Conservation (phyloP, 2,329 filamentous ascomycete species). For the Neocatenulostroma microsporum region DNA sequence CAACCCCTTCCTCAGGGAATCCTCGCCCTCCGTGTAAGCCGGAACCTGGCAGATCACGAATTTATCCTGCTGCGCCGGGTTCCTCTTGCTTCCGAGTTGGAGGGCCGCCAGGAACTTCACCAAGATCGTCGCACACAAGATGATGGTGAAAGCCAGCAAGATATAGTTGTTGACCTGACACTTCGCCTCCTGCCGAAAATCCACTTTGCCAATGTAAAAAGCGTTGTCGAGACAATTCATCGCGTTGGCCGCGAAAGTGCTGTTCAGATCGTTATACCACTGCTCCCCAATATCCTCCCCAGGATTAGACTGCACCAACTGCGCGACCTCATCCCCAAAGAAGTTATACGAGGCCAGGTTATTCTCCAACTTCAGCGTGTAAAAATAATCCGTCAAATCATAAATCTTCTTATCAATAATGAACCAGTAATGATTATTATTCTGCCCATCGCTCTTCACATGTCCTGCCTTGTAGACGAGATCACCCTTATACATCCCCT, state of each 20-base stretch:
- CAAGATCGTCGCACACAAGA: slow-evolving; percentile 70
- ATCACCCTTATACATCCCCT: slow-evolving; percentile 78
- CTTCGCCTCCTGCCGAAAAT: slow-evolving; percentile 68
- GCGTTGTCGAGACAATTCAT: slow-evolving; percentile 73
- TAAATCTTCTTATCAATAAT: slow-evolving; percentile 70
- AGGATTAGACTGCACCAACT: slow-evolving; percentile 64
- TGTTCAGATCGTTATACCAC: slow-evolving; percentile 48
- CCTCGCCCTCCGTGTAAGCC: slow-evolving; percentile 96
- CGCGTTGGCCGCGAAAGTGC: slow-evolving; percentile 54
- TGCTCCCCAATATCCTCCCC: slow-evolving; percentile 67
- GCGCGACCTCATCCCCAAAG: slow-evolving; percentile 59
- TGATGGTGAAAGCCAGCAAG: slow-evolving; percentile 74
- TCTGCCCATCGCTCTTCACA: slow-evolving; percentile 58
- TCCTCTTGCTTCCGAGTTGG: slow-evolving; percentile 85
- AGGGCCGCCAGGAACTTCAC: slow-evolving; percentile 89
- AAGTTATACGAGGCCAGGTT: slow-evolving; percentile 57
- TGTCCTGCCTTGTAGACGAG: slow-evolving; percentile 60
- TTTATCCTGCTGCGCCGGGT: slow-evolving; percentile 87
- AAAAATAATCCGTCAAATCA: slow-evolving; percentile 86
- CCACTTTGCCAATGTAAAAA: slow-evolving; percentile 74
- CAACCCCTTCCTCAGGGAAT: slow-evolving; percentile 82
- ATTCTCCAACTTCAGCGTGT: slow-evolving; percentile 56
- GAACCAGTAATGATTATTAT: slow-evolving; percentile 68
- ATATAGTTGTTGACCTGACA: slow-evolving; percentile 91
- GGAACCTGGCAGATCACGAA: slow-evolving; percentile 98